These are phyloP conservation scores for Penicillium sp. DNA, from an alignment of 2,329 filamentous ascomycete genomes.

Conservation along the genomic window DNA sequence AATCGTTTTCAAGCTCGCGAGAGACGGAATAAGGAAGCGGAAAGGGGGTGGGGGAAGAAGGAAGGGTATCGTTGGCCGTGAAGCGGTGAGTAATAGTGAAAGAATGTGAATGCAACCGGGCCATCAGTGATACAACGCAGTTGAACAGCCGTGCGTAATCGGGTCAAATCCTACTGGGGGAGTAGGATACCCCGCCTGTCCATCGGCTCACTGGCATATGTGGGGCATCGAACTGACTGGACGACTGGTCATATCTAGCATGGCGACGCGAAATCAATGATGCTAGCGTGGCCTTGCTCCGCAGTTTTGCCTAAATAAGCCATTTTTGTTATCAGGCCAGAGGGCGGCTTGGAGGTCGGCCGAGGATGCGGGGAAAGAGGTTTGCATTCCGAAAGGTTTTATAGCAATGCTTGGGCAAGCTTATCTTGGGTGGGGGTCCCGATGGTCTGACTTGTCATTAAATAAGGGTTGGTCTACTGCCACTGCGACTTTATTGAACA, in stretches of 20 bases:
- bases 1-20: not conserved
- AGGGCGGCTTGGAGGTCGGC: not conserved
- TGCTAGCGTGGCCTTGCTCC: conserved; percentile 15
- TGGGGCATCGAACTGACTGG: not conserved
- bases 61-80: no score
- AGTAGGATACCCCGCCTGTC: not conserved
- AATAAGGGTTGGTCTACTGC: not conserved
- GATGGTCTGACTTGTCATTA: not conserved
- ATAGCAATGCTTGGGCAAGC: conserved; percentile 1
- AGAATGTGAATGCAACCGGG: not conserved
- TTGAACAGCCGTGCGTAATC: not conserved
- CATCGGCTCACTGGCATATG: not conserved
- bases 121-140: not conserved
- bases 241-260: not conserved
- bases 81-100: not conserved
- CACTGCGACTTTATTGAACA: not conserved
- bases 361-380: not conserved
- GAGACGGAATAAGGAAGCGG: not conserved
- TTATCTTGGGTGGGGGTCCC: conserved; percentile 8
- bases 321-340: conserved; percentile 9
- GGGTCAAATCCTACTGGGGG: not conserved
- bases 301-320: conserved; percentile 21
- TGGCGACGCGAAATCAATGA: not conserved
- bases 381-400: not conserved
- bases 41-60: not conserved